These are phyloP conservation scores for Fusarium veterinarium DNA, from an alignment of 2,329 filamentous ascomycete species.

Conservation along the genomic window DNA sequence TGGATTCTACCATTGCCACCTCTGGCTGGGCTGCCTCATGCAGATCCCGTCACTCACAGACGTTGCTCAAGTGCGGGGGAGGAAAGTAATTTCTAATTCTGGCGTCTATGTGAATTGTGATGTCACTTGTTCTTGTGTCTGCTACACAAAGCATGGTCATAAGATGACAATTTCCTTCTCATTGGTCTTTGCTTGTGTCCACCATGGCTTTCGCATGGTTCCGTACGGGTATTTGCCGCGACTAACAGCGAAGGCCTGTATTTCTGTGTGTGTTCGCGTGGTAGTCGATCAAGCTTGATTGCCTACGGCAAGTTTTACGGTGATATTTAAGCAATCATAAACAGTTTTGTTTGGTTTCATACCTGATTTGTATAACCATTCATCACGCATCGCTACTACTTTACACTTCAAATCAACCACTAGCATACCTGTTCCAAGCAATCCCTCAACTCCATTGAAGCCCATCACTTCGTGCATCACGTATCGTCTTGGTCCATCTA, in stretches of 20 bases:
- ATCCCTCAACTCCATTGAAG: slow-evolving; percentile 25
- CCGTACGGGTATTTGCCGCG: not conserved
- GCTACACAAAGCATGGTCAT: slow-evolving; percentile 5
- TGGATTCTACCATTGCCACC: slow-evolving; percentile 4
- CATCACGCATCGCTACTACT: slow-evolving; percentile 10
- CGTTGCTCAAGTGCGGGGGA: not conserved
- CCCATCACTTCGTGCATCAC: not conserved
- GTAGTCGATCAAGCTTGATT: not conserved
- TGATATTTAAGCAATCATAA: not conserved
- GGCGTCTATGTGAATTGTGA: not conserved
- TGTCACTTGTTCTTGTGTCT: not conserved
- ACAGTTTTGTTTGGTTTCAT: not conserved
- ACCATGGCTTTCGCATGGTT: slow-evolving; percentile 13
- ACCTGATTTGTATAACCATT: slow-evolving; percentile 7
- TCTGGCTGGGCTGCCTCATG: slow-evolving; percentile 2
- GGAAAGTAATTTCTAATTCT: not conserved
- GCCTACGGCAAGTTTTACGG: not conserved
- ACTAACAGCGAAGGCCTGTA: not conserved
- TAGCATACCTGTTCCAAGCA: slow-evolving; percentile 13
- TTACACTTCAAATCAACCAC: slow-evolving; percentile 2
- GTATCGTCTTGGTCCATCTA: slow-evolving; percentile 10
- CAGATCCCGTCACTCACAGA: slow-evolving; percentile 10
- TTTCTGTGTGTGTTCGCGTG: not conserved
- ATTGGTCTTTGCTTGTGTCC: not conserved
- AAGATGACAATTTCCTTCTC: not conserved